Conservation (phyloP, 176 grass and related monocot genomes). For the Paspalum notatum region DNA sequence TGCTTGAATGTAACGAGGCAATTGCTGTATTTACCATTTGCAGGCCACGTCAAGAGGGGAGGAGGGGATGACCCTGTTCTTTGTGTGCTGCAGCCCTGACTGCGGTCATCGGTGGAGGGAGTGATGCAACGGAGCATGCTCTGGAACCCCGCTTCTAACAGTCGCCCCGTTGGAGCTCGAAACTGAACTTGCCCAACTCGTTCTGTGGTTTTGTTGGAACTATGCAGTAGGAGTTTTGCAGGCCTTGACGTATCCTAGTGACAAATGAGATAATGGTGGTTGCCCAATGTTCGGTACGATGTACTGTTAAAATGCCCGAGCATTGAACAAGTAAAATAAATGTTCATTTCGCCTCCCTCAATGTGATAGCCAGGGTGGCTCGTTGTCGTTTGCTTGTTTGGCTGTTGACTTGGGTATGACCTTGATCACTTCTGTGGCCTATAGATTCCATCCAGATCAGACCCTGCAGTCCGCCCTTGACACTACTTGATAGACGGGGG, state of each 20-base stretch:
- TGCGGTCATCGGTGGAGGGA: slow-evolving; percentile 66
- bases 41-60: slow-evolving; percentile 61
- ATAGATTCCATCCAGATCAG: no score
- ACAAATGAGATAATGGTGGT: neutral
- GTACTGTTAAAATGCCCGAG: no score
- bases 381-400: no score
- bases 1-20: neutral
- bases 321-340: no score
- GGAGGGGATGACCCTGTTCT: slow-evolving; percentile 69
- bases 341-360: no score
- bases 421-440: no score
- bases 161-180: neutral
- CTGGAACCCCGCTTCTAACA: slow-evolving; percentile 2
- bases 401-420: no score
- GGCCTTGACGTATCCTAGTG: neutral
- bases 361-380: no score
- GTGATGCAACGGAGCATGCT: neutral
- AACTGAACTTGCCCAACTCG: neutral
- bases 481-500: no score
- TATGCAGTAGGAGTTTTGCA: neutral
- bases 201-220: neutral
- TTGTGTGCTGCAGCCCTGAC: slow-evolving; percentile 60
- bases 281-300: neutral
- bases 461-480: no score
- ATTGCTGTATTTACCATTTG: neutral